Percentiles rank a stretch among this genome's conserved stretches.
phyloP scores from a whole-genome alignment of 148 eudicot genomes.

The Rhododendron kiyosumense region DNA sequence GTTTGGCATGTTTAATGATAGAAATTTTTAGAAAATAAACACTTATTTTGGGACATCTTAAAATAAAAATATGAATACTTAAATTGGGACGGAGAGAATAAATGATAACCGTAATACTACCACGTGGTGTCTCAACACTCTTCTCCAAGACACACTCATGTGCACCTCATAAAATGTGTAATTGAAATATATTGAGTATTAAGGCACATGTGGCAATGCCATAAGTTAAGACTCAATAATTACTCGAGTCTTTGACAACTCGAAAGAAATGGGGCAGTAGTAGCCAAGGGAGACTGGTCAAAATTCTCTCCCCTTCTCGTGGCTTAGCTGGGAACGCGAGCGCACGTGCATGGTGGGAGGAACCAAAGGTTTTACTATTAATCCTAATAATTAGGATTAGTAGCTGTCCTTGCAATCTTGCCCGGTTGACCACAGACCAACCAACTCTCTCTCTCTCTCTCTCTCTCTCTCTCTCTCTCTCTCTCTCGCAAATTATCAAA shows the following conservation, averaged over 20 bases:
- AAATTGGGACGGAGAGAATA: too few species aligned
- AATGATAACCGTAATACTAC: too few species aligned
- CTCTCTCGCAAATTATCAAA: background rate
- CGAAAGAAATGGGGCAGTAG: background rate
- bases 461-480: background rate
- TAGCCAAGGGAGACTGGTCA: background rate
- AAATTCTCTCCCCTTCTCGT: background rate
- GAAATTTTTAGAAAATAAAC: too few species aligned
- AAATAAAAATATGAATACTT: too few species aligned
- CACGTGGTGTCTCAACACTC: too few species aligned
- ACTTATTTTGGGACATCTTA: too few species aligned
- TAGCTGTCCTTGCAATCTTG: background rate
- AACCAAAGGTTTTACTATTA: background rate
- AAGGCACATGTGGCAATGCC: too few species aligned
- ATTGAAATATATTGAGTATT: too few species aligned
- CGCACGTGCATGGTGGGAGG: background rate
- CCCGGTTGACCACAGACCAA: background rate
- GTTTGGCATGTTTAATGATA: too few species aligned
- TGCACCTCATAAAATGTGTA: too few species aligned
- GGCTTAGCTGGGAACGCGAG: background rate
- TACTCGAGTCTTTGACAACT: background rate
- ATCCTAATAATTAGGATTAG: background rate
- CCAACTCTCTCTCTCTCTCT: background rate
- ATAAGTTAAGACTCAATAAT: background rate
- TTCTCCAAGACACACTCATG: too few species aligned